Evolutionary conservation across 2,329 filamentous ascomycete species (phyloP).

Genomic region (Aspergillus eucalypticola): DNA sequence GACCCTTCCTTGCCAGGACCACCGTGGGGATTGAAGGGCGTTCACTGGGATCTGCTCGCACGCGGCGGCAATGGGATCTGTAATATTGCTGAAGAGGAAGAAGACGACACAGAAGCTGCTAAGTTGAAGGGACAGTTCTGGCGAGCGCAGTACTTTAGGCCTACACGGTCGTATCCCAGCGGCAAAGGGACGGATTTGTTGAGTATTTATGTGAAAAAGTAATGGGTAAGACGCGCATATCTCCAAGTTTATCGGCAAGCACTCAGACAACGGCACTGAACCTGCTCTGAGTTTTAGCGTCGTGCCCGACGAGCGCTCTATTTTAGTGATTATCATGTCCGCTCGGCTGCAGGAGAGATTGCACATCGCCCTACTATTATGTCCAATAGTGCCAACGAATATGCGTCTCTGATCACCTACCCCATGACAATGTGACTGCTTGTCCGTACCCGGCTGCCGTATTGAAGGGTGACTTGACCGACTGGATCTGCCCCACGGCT

Average conservation of each 20-base stretch:
- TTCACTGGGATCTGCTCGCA: slow-evolving; percentile 37
- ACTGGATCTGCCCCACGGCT: neutral
- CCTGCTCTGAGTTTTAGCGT: neutral
- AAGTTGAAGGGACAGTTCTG: slow-evolving; percentile 22
- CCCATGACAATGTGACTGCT: neutral
- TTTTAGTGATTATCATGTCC: neutral
- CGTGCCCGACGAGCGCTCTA: neutral
- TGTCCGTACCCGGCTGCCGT: neutral
- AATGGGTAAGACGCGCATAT: neutral
- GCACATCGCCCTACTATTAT: neutral
- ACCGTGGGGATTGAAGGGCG: slow-evolving; percentile 42
- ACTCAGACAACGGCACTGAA: neutral
- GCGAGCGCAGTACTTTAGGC: slow-evolving; percentile 33
- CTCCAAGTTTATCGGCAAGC: neutral
- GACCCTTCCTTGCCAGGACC: slow-evolving; percentile 36
- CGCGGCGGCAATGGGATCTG: slow-evolving; percentile 30
- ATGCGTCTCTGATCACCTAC: neutral
- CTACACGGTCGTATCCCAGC: slow-evolving; percentile 33
- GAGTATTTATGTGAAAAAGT: slow-evolving; percentile 27
- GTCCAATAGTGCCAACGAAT: neutral
- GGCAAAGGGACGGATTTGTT: slow-evolving; percentile 39
- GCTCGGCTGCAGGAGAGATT: neutral
- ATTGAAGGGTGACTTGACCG: neutral
- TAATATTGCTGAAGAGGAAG: neutral
- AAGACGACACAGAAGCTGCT: slow-evolving; percentile 10